Conservation (phyloP, 2,329 filamentous ascomycete genomes). For the Venturia carpophila region DNA sequence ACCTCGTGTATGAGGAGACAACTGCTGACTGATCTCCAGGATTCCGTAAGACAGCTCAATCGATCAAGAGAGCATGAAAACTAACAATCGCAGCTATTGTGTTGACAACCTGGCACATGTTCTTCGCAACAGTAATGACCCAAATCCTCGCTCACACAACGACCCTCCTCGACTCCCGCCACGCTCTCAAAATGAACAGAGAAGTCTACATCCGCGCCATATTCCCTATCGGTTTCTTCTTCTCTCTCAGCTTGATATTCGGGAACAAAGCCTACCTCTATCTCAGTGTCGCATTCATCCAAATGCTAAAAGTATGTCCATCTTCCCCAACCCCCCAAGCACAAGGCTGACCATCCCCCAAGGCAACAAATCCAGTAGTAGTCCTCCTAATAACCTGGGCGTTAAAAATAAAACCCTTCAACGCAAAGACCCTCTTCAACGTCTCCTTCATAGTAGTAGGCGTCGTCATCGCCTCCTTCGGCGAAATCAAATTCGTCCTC, state of each 20-base stretch:
- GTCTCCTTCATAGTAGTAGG: constrained; percentile 23
- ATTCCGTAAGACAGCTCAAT: constrained; percentile 12
- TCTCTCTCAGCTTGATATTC: constrained; percentile 92
- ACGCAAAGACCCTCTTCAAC: constrained; percentile 21
- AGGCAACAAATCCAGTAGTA: constrained; percentile 23
- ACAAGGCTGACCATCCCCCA: not conserved
- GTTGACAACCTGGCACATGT: constrained; percentile 82
- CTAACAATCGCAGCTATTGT: constrained; percentile 16
- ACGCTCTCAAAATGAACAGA: constrained; percentile 95
- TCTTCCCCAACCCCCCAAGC: not conserved
- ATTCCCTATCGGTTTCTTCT: constrained; percentile 90
- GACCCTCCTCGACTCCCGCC: constrained; percentile 81
- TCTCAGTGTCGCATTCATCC: constrained; percentile 91
- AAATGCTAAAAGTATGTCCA: constrained; percentile 82
- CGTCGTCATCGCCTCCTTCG: constrained; percentile 23
- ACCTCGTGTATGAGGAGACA: too few relatives aligned
- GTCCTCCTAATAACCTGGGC: constrained; percentile 22
- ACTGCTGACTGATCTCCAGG: constrained; percentile 10
- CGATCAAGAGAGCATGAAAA: not conserved
- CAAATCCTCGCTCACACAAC: constrained; percentile 89
- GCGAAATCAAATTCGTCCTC: constrained; percentile 23
- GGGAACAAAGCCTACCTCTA: constrained; percentile 95
- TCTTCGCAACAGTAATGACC: constrained; percentile 89
- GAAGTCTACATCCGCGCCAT: constrained; percentile 89
- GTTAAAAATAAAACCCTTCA: constrained; percentile 21